These are phyloP conservation scores for Klebsormidium nitens DNA, from an alignment of 139 green algal genomes.

Conservation along the genomic window DNA sequence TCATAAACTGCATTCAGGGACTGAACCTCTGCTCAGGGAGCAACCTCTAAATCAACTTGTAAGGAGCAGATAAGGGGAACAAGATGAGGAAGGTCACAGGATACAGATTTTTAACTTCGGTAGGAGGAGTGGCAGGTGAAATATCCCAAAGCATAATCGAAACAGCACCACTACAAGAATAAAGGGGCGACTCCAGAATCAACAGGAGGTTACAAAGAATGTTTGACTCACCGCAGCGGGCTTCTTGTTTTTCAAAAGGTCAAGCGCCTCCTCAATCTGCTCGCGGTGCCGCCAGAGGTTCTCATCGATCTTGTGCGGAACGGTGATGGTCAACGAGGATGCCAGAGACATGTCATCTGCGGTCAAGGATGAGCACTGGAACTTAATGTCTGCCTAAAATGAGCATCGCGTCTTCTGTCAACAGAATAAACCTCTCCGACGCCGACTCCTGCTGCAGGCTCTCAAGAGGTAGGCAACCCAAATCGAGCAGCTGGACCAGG, in stretches of 20 bases:
- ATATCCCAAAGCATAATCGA: too few relatives aligned
- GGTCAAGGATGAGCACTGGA: not conserved
- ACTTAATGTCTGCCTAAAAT: not conserved
- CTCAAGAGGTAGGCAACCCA: too few relatives aligned
- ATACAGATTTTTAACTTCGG: too few relatives aligned
- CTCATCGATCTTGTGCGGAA: slow-evolving; percentile 38
- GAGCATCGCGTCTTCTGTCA: not conserved
- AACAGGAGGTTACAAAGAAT: too few relatives aligned
- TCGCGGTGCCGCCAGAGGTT: slow-evolving; percentile 37
- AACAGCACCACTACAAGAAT: too few relatives aligned
- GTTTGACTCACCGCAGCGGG: slow-evolving; percentile 9
- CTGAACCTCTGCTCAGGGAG: too few relatives aligned
- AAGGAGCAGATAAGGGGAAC: too few relatives aligned
- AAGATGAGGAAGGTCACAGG: too few relatives aligned
- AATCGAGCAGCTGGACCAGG: not conserved
- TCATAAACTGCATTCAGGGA: too few relatives aligned
- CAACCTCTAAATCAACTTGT: too few relatives aligned
- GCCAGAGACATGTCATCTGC: not conserved
- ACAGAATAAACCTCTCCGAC: not conserved
- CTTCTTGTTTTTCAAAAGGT: slow-evolving; percentile 16
- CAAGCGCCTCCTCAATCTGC: slow-evolving; percentile 31
- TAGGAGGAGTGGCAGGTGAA: too few relatives aligned
- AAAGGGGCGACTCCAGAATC: too few relatives aligned
- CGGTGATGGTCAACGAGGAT: slow-evolving; percentile 6
- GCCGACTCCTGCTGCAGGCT: not conserved